These are phyloP conservation scores for Sarocladium kiliense DNA, from an alignment of 2,329 filamentous ascomycete species.

Conservation along the genomic window DNA sequence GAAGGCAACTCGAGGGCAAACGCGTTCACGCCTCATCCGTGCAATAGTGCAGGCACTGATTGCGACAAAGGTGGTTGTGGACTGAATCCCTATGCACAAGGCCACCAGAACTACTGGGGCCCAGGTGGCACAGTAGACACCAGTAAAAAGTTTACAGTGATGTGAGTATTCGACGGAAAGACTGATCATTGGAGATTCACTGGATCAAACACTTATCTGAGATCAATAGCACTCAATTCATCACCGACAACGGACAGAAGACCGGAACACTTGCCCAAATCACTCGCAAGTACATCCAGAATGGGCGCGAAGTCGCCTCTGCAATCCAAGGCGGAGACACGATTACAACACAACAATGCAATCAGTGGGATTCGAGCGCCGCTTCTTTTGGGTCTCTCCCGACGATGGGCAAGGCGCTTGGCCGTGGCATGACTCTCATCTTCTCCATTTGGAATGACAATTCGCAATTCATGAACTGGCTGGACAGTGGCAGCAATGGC, in stretches of 20 bases:
- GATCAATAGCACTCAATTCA: conserved; percentile 34
- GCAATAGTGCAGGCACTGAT: conserved; percentile 24
- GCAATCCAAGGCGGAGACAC: conserved; percentile 14
- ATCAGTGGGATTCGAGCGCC: conserved; percentile 27
- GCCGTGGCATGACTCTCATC: conserved; percentile 43
- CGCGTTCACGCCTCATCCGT: conserved; percentile 33
- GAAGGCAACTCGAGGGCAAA: conserved; percentile 34
- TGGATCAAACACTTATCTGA: neutral
- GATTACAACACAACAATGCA: conserved; percentile 47
- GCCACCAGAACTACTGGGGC: conserved; percentile 22
- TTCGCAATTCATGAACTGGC: conserved; percentile 55
- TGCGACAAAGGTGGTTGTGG: conserved; percentile 29
- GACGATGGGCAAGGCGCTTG: conserved; percentile 15
- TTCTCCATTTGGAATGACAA: conserved; percentile 51
- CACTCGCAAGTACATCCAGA: conserved; percentile 22
- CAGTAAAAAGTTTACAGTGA: conserved; percentile 28
- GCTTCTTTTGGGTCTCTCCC: conserved; percentile 39
- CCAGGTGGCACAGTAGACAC: conserved; percentile 39
- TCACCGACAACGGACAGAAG: conserved; percentile 23
- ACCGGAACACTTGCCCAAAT: conserved; percentile 15
- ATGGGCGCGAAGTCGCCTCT: conserved; percentile 17
- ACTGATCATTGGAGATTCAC: neutral
- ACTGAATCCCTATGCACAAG: conserved; percentile 27
- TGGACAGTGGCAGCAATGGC: conserved; percentile 43
- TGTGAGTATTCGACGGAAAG: conserved; percentile 14